Base-by-base conservation (phyloP, 148 eudicot genomes). In the Suaeda aralocaspica region DNA sequence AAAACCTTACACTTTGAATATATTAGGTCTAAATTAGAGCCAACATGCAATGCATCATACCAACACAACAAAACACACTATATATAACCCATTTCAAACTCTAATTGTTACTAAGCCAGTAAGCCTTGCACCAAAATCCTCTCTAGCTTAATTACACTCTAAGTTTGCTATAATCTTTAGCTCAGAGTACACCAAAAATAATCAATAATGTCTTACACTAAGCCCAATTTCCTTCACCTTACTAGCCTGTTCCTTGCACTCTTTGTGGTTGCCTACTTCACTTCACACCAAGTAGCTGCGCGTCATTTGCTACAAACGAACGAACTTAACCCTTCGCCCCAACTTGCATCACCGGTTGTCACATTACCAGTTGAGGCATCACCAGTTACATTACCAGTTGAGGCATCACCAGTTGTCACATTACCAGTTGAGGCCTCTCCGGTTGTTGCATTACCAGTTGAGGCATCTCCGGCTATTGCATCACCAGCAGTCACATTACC, bases 1-100 rank as follows among this genome's bases (percentile, higher is more conserved):
- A 76, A 70, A 58, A 50, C 52, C 61, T 68, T 46, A 29, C 58
- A 45, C n/a, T n/a, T n/a, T 74, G 15, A n/a, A 21, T 3, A 2
- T 36, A 57, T 72, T 72, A 67, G 76, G 76, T 72, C 61, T 33
- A 14, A 19, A 68, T 62, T 72, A 77, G 73, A 62, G 44, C 15
- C 10, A 60, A 64, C 73, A 67, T 76, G 76, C 72, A 59, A 22
- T 50, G 24, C 62, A 57, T 44, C 70, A 64, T 55, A 31, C 42
- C 11, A 9, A 57, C 59, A 30, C 30, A 56, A 25, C 26, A 22
- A 22, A 25, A 39, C 61, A 50, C 41, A 36, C 4, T 36, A 50
- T 76, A 70, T 66, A 56, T 24, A 64, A 70, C 64, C 59, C 45
- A 34, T 15, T 21, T 22, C 66, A 62, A 2, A 61, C 46, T 62